Evolutionary conservation across 1,284 basidiomycete species (phyloP).

Genomic region (Melampsora americana): DNA sequence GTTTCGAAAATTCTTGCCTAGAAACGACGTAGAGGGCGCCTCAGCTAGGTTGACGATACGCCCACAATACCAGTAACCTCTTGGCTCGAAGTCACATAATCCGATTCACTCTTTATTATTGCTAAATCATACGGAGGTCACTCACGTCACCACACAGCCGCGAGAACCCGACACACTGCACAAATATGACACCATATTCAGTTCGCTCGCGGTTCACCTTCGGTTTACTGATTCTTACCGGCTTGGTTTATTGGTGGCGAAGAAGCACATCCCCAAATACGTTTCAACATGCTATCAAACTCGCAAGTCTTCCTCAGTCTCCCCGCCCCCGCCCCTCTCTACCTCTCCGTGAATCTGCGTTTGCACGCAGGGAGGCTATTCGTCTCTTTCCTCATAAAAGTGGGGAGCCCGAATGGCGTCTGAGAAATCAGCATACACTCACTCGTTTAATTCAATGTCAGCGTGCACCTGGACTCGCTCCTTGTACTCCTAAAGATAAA

Average conservation of each 20-base stretch:
- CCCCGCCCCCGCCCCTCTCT: background rate
- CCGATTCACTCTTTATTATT: too few relatives aligned
- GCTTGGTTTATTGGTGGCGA: conserved; percentile 5
- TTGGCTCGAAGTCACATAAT: too few relatives aligned
- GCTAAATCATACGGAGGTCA: too few relatives aligned
- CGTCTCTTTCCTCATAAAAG: conserved; percentile 2
- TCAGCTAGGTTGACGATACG: too few relatives aligned
- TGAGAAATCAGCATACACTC: conserved; percentile 1
- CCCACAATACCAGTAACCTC: too few relatives aligned
- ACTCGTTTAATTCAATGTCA: background rate
- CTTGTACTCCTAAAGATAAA: background rate
- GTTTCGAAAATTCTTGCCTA: too few relatives aligned
- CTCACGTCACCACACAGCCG: too few relatives aligned
- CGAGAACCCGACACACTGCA: too few relatives aligned
- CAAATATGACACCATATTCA: background rate
- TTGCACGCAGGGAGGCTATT: conserved; percentile 5
- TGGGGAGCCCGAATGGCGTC: background rate
- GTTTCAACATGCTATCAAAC: background rate
- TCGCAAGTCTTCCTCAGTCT: background rate
- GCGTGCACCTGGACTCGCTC: background rate
- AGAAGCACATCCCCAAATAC: background rate
- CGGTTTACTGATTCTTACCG: background rate
- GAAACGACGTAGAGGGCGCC: too few relatives aligned
- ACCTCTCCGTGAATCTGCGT: background rate
- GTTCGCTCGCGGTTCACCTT: conserved; percentile 1